Conservation (phyloP, 2,329 filamentous ascomycete species). For the Phyllachora maydis region DNA sequence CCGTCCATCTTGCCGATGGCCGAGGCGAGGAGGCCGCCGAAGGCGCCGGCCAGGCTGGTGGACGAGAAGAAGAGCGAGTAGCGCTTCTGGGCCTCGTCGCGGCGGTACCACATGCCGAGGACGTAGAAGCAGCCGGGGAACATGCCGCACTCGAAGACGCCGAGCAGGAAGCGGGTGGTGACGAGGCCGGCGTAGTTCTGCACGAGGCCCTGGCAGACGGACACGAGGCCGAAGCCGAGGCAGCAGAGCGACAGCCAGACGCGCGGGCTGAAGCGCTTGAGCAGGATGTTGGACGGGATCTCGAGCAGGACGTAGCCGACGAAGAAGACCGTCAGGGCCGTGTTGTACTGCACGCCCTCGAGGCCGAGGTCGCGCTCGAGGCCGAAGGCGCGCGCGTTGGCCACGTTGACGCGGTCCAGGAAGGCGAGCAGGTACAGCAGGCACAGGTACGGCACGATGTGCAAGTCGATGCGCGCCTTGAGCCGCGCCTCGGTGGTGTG, state of each 20-base stretch:
- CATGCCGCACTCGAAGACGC: slow-evolving; percentile 56
- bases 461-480: slow-evolving; percentile 49
- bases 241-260: slow-evolving; percentile 66
- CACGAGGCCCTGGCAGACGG: slow-evolving; percentile 57
- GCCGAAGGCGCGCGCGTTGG: slow-evolving; percentile 51
- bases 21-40: slow-evolving; percentile 67
- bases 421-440: slow-evolving; percentile 54
- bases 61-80: slow-evolving; percentile 88
- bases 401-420: slow-evolving; percentile 58
- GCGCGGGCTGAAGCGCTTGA: slow-evolving; percentile 46
- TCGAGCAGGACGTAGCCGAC: slow-evolving; percentile 55
- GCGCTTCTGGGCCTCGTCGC: slow-evolving; percentile 72
- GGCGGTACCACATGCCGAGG: slow-evolving; percentile 63
- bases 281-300: slow-evolving; percentile 52
- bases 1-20: slow-evolving; percentile 81
- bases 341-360: slow-evolving; percentile 44
- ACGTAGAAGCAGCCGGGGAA: slow-evolving; percentile 57
- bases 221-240: slow-evolving; percentile 62
- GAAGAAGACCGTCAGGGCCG: slow-evolving; percentile 63
- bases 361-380: slow-evolving; percentile 42
- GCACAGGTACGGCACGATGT: slow-evolving; percentile 51
- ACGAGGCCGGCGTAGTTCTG: slow-evolving; percentile 60
- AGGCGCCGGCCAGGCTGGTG: slow-evolving; percentile 62
- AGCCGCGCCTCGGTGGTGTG: slow-evolving; percentile 43
- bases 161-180: slow-evolving; percentile 69